Base-by-base conservation (phyloP, 441 rosid species). In the Melastoma candidum region DNA sequence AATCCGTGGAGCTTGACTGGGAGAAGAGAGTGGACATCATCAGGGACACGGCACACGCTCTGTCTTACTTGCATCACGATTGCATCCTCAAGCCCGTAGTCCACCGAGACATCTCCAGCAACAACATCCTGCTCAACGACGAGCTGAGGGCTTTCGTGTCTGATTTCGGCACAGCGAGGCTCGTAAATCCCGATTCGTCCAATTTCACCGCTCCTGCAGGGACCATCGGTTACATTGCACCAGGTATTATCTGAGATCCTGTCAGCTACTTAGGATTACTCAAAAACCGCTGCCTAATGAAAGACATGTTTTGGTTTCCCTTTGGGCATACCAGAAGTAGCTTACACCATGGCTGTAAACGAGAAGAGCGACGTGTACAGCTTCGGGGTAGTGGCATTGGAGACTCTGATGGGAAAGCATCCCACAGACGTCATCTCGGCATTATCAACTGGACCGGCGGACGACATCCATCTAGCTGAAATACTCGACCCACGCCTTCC, bases 211-310 rank as follows among this genome's bases (percentile, higher is more conserved):
- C 47, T 3, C n/a, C 52, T 12, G 64, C 47, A 0, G 71, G 71
- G 1, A 68, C 71, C 13, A 52, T 7, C 10, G 71, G 71, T 11
- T 69, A 73, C 14, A 58, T 65, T 7, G 74, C 71, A 12, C 73
- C 73, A 36, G 5, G 36, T 29, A 29, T 29, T 29, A 3, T 29
- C 7, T 3, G 5, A 6, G 36, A 29, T 29, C 36, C 5, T 29
- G 36, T 29, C 7, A 6, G 36, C 3, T 29, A 29, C 36, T 3
- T 3, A 29, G 36, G 7, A 29, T 29, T 29, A 29, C 3, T 29
- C 7, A 29, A 29, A 29, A 29, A 3, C 36, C 36, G 36, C 3
- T 29, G 36, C 36, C 3, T 29, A 29, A 29, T 6, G 3, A 1
- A 6, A 29, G 22, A 17, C 22, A 29, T 6, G 7, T 29, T 29